Evolutionary conservation across 2,329 filamentous ascomycete genomes (phyloP).

Genomic region (Fusarium sp.): DNA sequence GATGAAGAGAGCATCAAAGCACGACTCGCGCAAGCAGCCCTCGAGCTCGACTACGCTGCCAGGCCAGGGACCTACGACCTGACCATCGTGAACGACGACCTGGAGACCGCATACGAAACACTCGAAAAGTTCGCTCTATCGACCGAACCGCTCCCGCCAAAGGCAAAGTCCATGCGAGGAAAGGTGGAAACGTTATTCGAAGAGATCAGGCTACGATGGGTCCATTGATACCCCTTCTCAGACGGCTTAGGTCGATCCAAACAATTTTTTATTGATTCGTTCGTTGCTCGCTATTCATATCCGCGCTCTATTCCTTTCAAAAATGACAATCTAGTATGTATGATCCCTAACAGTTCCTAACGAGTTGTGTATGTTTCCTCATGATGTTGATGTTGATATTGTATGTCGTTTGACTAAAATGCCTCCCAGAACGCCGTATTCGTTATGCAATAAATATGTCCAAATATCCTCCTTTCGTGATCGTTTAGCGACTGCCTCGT

Average conservation of each 20-base stretch:
- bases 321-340: constrained; percentile 12
- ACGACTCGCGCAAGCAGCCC: background rate
- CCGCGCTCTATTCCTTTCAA: background rate
- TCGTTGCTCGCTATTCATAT: background rate
- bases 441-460: background rate
- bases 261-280: background rate
- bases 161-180: background rate
- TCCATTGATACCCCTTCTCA: background rate
- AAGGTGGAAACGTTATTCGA: background rate
- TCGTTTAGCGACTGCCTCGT: background rate
- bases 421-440: constrained; percentile 4
- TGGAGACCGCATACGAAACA: background rate
- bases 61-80: background rate
- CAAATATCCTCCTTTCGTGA: background rate
- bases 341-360: constrained; percentile 3
- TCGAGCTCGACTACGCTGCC: background rate
- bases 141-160: background rate
- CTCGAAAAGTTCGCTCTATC: background rate
- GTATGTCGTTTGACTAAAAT: background rate
- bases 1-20: background rate
- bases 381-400: background rate
- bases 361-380: constrained; percentile 7
- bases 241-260: background rate
- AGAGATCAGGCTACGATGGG: background rate
- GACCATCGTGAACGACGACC: background rate